phyloP scores from a whole-genome alignment of 371 early-diverging fungal genomes.

The Coemansia sp. region DNA sequence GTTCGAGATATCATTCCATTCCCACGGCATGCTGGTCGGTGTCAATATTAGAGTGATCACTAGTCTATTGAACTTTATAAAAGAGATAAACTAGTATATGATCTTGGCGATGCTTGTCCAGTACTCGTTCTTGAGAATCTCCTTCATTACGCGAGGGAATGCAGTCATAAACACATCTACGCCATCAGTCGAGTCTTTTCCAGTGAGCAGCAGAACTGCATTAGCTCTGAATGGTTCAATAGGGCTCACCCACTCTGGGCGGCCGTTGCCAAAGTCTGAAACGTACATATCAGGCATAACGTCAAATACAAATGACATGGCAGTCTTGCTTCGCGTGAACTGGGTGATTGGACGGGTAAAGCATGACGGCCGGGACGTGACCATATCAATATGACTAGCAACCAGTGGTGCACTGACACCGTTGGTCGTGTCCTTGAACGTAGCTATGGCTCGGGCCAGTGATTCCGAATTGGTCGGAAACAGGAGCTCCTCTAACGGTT shows the following conservation, averaged over 20 bases:
- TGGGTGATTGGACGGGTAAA: conserved; percentile 41
- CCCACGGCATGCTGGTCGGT: conserved; percentile 57
- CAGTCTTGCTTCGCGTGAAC: conserved; percentile 21
- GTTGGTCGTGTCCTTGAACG: conserved; percentile 6
- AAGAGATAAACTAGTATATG: conserved; percentile 25
- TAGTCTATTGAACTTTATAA: not conserved
- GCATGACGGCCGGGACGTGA: conserved; percentile 19
- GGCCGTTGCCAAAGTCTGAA: conserved; percentile 39
- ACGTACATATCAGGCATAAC: conserved; percentile 47
- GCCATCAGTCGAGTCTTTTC: conserved; percentile 28
- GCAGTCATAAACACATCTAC: conserved; percentile 44
- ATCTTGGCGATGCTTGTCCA: conserved; percentile 29
- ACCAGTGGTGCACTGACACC: conserved; percentile 14
- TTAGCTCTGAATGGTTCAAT: conserved; percentile 44
- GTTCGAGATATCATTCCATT: conserved; percentile 84
- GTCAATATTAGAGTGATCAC: conserved; percentile 32
- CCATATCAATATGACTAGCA: conserved; percentile 39
- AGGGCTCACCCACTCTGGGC: conserved; percentile 45
- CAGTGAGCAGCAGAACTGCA: conserved; percentile 32
- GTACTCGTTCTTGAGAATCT: conserved; percentile 33
- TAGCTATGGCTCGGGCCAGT: conserved; percentile 13
- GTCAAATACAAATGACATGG: conserved; percentile 42
- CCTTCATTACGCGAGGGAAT: conserved; percentile 34
- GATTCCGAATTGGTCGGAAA: conserved; percentile 23
- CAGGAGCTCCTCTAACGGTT: conserved; percentile 16